A percentile compares a stretch with the other conserved stretches of the same genome.
Conservation (phyloP, 805 yeast genomes). For the Candida chilensis region DNA sequence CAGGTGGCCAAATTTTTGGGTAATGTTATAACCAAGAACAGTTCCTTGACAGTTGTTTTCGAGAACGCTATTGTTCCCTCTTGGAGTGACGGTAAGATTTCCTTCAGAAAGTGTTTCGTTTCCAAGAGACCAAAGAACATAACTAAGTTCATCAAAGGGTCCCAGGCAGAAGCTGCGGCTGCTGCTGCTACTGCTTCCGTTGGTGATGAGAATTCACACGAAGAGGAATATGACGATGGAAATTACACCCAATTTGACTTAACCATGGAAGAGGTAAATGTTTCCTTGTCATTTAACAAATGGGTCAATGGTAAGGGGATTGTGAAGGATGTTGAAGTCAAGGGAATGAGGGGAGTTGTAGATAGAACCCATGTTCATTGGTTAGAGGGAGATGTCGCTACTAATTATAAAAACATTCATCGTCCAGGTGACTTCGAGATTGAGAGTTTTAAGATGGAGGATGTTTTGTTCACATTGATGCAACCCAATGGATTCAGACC, state of each 20-base stretch:
- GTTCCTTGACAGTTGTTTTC: conserved; percentile 76
- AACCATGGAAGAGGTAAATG: conserved; percentile 76
- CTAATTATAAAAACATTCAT: conserved; percentile 64
- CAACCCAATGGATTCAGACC: conserved; percentile 82
- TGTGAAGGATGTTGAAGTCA: conserved; percentile 66
- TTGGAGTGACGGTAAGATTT: conserved; percentile 82
- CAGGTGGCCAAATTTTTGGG: conserved; percentile 77
- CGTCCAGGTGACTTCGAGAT: conserved; percentile 91
- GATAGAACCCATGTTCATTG: conserved; percentile 85
- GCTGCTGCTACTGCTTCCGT: conserved; percentile 25
- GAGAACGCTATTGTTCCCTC: conserved; percentile 93
- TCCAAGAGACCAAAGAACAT: conserved; percentile 68
- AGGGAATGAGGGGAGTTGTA: conserved; percentile 85
- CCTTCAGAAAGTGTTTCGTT: conserved; percentile 77
- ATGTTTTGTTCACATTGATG: conserved; percentile 68
- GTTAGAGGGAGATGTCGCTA: conserved; percentile 77
- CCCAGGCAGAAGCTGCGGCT: conserved; percentile 63
- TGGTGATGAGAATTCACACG: conserved; percentile 10
- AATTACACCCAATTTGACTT: conserved; percentile 94
- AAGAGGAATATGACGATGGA: conserved; percentile 63
- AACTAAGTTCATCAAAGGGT: conserved; percentile 54
- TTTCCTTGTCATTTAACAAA: conserved; percentile 71
- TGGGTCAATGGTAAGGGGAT: conserved; percentile 92
- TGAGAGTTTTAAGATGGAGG: conserved; percentile 74
- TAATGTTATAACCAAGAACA: conserved; percentile 72